Evolutionary conservation across 768 basidiomycete species (phyloP).

Genomic region (Mycena belliarum): DNA sequence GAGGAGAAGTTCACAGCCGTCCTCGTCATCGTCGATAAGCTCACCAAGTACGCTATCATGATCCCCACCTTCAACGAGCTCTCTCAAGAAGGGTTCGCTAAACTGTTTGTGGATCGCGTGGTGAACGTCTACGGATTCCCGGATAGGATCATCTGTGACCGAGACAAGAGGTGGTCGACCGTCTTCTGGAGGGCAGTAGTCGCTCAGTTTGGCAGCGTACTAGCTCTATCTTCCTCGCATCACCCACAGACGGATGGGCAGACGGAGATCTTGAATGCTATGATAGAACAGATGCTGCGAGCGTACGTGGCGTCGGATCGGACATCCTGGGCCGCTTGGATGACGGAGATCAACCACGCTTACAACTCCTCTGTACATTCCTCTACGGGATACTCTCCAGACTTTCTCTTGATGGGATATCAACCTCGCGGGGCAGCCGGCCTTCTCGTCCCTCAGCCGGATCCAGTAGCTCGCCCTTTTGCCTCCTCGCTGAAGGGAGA

Average conservation of each 20-base stretch:
- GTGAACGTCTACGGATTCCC: background rate
- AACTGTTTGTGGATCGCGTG: background rate
- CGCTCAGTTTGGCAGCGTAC: background rate
- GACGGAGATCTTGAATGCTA: slow-evolving; percentile 31
- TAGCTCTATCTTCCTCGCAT: slow-evolving; percentile 28
- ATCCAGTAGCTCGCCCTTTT: slow-evolving; percentile 1
- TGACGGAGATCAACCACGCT: slow-evolving; percentile 27
- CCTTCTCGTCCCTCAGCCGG: background rate
- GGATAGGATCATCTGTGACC: slow-evolving; percentile 2
- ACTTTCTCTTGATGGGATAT: slow-evolving; percentile 31
- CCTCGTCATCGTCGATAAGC: slow-evolving; percentile 29
- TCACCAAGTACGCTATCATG: slow-evolving; percentile 16
- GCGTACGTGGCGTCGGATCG: slow-evolving; percentile 28
- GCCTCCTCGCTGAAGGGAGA: background rate
- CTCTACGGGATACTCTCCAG: slow-evolving; percentile 27
- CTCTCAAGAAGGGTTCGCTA: slow-evolving; percentile 1
- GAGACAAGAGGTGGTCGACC: slow-evolving; percentile 8
- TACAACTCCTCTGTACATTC: slow-evolving; percentile 32
- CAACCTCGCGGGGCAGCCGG: slow-evolving; percentile 16
- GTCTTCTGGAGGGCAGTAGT: slow-evolving; percentile 20
- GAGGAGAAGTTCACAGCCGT: too few relatives aligned
- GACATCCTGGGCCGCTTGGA: slow-evolving; percentile 26
- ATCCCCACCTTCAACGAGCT: slow-evolving; percentile 21
- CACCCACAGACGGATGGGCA: slow-evolving; percentile 43
- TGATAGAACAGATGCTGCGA: slow-evolving; percentile 30